These are phyloP conservation scores for Solanum tacnaense DNA, from an alignment of 257 asterid species.

Conservation along the genomic window DNA sequence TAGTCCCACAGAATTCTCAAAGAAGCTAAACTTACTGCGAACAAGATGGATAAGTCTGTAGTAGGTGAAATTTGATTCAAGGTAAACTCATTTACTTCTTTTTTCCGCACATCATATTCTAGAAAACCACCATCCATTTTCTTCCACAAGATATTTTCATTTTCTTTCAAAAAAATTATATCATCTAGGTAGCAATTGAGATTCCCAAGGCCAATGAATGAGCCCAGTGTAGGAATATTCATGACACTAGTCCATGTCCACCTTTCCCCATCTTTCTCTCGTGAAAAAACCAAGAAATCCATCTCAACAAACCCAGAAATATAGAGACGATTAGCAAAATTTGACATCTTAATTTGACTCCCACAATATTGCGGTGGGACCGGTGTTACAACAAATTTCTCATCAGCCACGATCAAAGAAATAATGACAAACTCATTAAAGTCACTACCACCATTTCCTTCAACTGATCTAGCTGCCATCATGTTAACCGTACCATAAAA, in stretches of 20 bases:
- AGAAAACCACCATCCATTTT: not conserved
- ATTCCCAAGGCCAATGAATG: not conserved
- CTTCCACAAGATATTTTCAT: not conserved
- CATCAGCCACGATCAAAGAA: not conserved
- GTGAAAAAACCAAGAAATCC: not conserved
- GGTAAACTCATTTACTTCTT: not conserved
- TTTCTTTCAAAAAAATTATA: not conserved
- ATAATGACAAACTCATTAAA: not conserved
- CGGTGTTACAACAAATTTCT: not conserved
- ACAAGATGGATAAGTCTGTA: not conserved
- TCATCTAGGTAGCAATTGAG: not conserved
- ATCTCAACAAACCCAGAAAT: not conserved
- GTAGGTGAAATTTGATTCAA: not conserved
- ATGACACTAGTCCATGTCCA: not conserved
- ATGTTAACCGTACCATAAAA: not conserved
- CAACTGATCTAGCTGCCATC: not conserved
- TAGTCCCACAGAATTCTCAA: not conserved
- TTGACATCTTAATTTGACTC: not conserved
- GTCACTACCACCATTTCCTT: not conserved
- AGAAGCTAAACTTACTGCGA: not conserved
- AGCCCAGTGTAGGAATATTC: not conserved
- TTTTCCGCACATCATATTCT: not conserved
- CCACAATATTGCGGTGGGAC: not conserved
- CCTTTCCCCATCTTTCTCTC: not conserved
- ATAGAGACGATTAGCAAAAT: not conserved